Evolutionary conservation across 2,329 filamentous ascomycete genomes (phyloP).

Genomic region (Colletotrichum australisinense): DNA sequence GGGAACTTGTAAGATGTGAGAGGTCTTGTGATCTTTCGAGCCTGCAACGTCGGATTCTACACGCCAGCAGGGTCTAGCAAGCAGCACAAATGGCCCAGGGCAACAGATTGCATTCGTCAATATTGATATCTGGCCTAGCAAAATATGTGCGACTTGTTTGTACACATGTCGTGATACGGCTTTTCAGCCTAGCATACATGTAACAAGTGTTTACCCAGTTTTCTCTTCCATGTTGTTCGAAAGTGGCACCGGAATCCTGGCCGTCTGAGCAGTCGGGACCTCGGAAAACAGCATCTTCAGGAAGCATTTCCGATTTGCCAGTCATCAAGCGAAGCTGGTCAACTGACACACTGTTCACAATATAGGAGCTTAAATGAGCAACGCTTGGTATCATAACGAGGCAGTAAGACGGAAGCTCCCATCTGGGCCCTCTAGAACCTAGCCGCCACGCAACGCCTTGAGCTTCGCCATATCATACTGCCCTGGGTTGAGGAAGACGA

Average conservation of each 20-base stretch:
- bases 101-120: neutral
- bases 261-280: neutral
- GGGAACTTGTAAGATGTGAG: neutral
- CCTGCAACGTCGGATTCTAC: conserved; percentile 5
- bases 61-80: neutral
- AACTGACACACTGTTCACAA: neutral
- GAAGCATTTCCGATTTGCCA: neutral
- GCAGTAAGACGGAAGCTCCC: neutral
- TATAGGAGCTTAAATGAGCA: neutral
- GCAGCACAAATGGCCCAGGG: neutral
- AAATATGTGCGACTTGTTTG: neutral
- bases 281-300: neutral
- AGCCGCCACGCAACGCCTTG: neutral
- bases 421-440: neutral
- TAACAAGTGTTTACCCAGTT: neutral
- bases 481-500: neutral
- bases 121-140: neutral
- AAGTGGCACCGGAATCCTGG: neutral
- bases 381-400: neutral
- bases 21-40: conserved; percentile 4
- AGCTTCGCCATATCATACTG: neutral
- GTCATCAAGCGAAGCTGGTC: neutral
- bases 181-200: neutral
- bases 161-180: neutral
- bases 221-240: neutral